These are phyloP conservation scores for Niebla homalea DNA, from an alignment of 495 filamentous ascomycete species.

Conservation along the genomic window DNA sequence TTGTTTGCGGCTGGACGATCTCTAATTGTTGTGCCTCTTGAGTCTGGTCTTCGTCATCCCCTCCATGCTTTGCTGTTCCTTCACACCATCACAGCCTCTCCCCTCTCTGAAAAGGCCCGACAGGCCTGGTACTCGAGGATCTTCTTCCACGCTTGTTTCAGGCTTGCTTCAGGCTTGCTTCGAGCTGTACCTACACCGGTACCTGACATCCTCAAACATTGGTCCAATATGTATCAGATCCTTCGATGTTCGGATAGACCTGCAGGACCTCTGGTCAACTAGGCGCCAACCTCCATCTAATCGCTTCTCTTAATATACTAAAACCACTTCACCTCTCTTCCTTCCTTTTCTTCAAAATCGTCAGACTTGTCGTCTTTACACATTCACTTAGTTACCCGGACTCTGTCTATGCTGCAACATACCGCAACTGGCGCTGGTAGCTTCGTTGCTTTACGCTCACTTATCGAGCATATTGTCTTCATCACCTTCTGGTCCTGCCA, in stretches of 20 bases:
- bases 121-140: not conserved
- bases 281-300: not conserved
- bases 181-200: not conserved
- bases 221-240: not conserved
- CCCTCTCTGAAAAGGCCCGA: not conserved
- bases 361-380: not conserved
- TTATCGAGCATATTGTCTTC: not conserved
- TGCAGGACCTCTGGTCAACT: not conserved
- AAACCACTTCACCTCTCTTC: not conserved
- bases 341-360: not conserved
- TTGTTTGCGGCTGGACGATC: constrained; percentile 1
- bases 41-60: not conserved
- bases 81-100: not conserved
- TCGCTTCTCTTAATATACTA: not conserved
- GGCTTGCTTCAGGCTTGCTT: constrained; percentile 4
- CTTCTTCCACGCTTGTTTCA: not conserved
- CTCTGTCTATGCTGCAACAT: not conserved
- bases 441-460: not conserved
- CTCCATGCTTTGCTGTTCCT: not conserved
- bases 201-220: not conserved
- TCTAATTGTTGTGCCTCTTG: not conserved
- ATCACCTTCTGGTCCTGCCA: no score
- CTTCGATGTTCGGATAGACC: not conserved
- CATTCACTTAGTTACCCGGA: not conserved
- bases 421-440: constrained; percentile 3